Percentiles rank a stretch among this genome's conserved stretches.
phyloP scores from a whole-genome alignment of 1,284 basidiomycete species.

The Peniophora sp. region DNA sequence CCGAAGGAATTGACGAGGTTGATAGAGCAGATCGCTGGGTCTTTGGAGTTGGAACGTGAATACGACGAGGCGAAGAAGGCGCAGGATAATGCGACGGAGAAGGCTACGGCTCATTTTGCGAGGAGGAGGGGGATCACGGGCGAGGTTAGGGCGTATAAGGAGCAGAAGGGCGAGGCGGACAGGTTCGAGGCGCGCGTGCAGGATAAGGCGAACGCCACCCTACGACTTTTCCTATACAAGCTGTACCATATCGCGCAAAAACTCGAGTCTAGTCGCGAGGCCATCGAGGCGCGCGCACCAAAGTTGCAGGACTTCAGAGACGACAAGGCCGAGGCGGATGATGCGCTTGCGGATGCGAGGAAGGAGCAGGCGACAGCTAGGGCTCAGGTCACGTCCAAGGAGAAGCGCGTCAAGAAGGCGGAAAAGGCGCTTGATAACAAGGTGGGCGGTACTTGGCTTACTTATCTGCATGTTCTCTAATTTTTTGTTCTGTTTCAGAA shows the following conservation, averaged over 20 bases:
- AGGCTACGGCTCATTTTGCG: conserved; percentile 89
- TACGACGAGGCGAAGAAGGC: conserved; percentile 87
- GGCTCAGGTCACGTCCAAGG: conserved; percentile 65
- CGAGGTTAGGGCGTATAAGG: conserved; percentile 96
- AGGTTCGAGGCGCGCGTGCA: conserved; percentile 76
- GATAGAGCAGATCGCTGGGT: conserved; percentile 94
- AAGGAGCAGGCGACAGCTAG: conserved; percentile 76
- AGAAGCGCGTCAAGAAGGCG: conserved; percentile 72
- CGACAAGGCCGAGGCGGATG: conserved; percentile 65
- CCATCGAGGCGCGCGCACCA: conserved; percentile 68
- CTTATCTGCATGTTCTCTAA: background rate
- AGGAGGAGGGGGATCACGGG: conserved; percentile 90
- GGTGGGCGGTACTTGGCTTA: conserved; percentile 31
- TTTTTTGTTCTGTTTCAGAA: conserved; percentile 44
- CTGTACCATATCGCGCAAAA: conserved; percentile 85
- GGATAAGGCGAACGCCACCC: conserved; percentile 77
- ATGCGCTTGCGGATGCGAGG: conserved; percentile 66
- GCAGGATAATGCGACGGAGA: conserved; percentile 88
- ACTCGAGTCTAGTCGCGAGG: conserved; percentile 62
- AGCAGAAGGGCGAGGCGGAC: conserved; percentile 92
- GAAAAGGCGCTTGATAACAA: conserved; percentile 82
- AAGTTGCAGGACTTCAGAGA: conserved; percentile 59
- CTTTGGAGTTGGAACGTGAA: conserved; percentile 80
- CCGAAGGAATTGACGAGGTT: conserved; percentile 84
- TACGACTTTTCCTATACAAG: conserved; percentile 83